A percentile compares a stretch with the other conserved stretches of the same genome.
Evolutionary conservation across 164 flowering plant species (phyloP).

Genomic region (Vitis rupestris): DNA sequence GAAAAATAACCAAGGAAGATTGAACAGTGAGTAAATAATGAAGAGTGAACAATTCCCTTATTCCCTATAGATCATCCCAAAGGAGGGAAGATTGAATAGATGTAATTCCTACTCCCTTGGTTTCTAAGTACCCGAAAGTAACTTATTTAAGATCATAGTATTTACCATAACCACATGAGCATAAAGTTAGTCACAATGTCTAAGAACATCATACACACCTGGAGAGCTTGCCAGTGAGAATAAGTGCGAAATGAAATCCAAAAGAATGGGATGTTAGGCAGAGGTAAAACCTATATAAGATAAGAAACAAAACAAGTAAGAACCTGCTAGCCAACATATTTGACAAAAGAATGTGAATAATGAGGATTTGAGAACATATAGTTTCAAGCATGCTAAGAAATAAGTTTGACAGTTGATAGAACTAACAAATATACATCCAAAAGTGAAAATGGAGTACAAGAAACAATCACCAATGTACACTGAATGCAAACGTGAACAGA

Average conservation of each 20-base stretch:
- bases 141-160: background rate
- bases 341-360: background rate
- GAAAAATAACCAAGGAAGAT: no score
- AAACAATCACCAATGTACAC: slow-evolving; percentile 39
- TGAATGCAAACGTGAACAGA: slow-evolving; percentile 64
- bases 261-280: slow-evolving; percentile 95
- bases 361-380: background rate
- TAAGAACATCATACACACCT: slow-evolving; percentile 43
- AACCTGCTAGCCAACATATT: background rate
- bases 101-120: background rate
- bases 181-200: background rate
- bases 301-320: slow-evolving; percentile 1
- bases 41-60: no score
- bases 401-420: background rate
- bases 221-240: slow-evolving; percentile 91
- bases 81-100: background rate
- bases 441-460: background rate
- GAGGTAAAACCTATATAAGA: slow-evolving; percentile 62
- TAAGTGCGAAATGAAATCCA: slow-evolving; percentile 88
- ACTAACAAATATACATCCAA: slow-evolving; percentile 1
- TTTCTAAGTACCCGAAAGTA: background rate
- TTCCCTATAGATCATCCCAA: no score
- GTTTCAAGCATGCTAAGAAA: background rate
- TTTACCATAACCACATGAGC: background rate
- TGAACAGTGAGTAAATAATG: no score